Conservation (phyloP, 805 yeast genomes). For the Scheffersomyces stipitis region DNA sequence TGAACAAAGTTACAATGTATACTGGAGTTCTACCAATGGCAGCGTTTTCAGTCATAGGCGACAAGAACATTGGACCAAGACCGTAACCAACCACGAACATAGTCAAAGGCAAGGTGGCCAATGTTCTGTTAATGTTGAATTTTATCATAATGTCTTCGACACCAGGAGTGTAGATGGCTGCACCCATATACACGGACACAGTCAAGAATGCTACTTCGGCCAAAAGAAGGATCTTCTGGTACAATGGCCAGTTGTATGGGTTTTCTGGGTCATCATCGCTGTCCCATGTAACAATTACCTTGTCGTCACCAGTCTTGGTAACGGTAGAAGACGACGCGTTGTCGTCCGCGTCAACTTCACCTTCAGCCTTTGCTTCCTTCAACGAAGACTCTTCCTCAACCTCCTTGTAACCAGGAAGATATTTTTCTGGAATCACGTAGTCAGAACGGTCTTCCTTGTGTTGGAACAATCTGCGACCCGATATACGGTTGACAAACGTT, state of each 20-base stretch:
- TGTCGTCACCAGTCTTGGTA: neutral
- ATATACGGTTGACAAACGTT: constrained; percentile 24
- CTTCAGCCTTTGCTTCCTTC: neutral
- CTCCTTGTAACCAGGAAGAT: constrained; percentile 1
- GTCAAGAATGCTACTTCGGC: constrained; percentile 45
- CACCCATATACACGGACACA: constrained; percentile 51
- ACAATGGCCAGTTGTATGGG: constrained; percentile 54
- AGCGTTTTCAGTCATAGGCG: constrained; percentile 57
- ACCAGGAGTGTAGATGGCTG: constrained; percentile 55
- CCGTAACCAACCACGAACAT: constrained; percentile 59
- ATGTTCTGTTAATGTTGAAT: constrained; percentile 42
- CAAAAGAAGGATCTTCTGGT: constrained; percentile 36
- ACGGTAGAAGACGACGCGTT: neutral
- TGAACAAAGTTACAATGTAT: constrained; percentile 43
- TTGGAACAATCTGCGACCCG: constrained; percentile 21
- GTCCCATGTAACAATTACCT: constrained; percentile 24
- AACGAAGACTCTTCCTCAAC: neutral
- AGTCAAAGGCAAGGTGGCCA: constrained; percentile 50
- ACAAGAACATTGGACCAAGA: constrained; percentile 53
- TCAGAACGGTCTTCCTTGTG: constrained; percentile 16
- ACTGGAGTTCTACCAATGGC: constrained; percentile 52
- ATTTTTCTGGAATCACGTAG: constrained; percentile 18
- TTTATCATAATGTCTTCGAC: constrained; percentile 40
- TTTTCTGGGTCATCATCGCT: constrained; percentile 51
- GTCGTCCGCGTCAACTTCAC: neutral